A percentile compares a stretch with the other conserved stretches of the same genome.
phyloP scores from a whole-genome alignment of 2,329 filamentous ascomycete genomes.

The Cytospora piceae region DNA sequence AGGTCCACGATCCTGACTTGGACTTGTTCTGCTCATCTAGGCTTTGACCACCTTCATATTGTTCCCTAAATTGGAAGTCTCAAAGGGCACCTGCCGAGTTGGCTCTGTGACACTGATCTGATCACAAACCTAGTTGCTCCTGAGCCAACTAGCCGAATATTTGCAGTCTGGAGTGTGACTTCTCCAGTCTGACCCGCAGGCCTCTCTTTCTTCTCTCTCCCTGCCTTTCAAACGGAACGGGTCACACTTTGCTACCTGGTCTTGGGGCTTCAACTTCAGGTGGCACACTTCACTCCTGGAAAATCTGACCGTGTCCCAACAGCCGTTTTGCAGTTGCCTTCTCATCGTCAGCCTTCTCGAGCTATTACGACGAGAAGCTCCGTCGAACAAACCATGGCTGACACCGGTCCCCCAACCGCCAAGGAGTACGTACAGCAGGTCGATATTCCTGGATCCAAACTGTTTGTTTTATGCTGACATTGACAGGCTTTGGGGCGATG shows the following conservation, averaged over 20 bases:
- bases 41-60: too few species aligned
- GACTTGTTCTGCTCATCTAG: too few species aligned
- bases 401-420: not conserved
- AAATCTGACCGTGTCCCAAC: too few species aligned
- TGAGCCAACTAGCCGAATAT: not conserved
- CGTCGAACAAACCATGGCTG: not conserved
- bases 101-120: too few species aligned
- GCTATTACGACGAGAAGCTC: not conserved
- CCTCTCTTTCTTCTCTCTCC: not conserved
- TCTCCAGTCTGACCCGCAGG: not conserved
- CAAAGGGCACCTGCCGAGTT: too few species aligned
- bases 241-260: not conserved
- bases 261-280: too few species aligned
- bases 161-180: not conserved
- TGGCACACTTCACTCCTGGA: too few species aligned
- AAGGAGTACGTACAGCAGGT: not conserved
- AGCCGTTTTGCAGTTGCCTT: not conserved
- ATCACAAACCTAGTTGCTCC: too few species aligned
- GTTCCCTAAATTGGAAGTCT: too few species aligned
- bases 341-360: not conserved
- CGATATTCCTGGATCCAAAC: rapidly evolving
- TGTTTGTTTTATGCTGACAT: not conserved
- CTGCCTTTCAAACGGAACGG: not conserved
- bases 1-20: too few species aligned
- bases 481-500: slow-evolving; percentile 3